Evolutionary conservation across 495 filamentous ascomycete genomes (phyloP).

Genomic region (Peziza echinospora): DNA sequence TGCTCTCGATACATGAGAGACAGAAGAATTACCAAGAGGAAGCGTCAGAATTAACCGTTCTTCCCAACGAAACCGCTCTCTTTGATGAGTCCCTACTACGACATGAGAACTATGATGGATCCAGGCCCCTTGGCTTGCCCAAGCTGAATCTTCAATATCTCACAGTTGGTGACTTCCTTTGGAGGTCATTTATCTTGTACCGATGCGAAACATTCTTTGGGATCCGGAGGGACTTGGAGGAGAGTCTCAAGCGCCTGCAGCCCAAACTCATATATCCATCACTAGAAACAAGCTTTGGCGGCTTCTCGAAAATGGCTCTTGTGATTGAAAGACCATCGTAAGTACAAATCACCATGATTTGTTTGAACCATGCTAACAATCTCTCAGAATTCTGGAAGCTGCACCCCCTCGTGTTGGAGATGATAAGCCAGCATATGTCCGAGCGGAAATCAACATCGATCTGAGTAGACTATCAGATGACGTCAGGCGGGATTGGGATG

Average conservation of each 20-base stretch:
- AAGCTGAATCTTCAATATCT: constrained; percentile 94
- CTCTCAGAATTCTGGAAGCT: constrained; percentile 47
- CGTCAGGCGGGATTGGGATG: constrained; percentile 75
- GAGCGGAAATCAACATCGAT: constrained; percentile 76
- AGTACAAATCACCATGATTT: constrained; percentile 4
- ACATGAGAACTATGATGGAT: constrained; percentile 77
- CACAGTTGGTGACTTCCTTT: constrained; percentile 85
- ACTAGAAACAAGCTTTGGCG: constrained; percentile 45
- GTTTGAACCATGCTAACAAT: constrained; percentile 9
- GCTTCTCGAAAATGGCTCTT: constrained; percentile 80
- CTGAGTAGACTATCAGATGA: constrained; percentile 52
- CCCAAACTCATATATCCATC: constrained; percentile 42
- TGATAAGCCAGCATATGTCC: constrained; percentile 60
- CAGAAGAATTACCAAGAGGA: constrained; percentile 66
- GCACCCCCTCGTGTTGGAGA: constrained; percentile 69
- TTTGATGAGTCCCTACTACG: constrained; percentile 68
- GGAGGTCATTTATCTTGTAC: constrained; percentile 74
- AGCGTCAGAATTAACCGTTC: constrained; percentile 42
- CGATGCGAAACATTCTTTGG: constrained; percentile 86
- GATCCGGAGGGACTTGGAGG: constrained; percentile 76
- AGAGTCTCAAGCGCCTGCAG: constrained; percentile 53
- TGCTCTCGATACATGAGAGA: constrained; percentile 59
- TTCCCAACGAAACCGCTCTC: constrained; percentile 69
- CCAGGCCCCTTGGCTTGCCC: constrained; percentile 70
- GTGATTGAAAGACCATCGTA: constrained; percentile 61